Evolutionary conservation across 345 rosid species (phyloP).

Genomic region (Brassica carinata): DNA sequence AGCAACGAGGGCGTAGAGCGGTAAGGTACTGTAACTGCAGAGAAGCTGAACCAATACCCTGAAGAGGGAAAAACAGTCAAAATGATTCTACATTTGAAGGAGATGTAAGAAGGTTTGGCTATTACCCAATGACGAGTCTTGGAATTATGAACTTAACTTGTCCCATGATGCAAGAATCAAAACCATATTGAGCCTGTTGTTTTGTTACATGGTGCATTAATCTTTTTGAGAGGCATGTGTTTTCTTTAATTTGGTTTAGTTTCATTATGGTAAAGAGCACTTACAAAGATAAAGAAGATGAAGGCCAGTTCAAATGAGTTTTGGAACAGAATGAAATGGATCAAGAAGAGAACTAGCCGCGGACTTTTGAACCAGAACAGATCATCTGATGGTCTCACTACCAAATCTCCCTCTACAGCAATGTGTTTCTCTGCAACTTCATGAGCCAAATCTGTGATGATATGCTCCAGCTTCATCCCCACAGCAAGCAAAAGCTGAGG

Average conservation of each 20-base stretch:
- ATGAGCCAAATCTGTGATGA: constrained; percentile 65
- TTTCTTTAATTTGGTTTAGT: background rate
- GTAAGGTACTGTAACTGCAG: constrained; percentile 84
- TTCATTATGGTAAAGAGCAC: background rate
- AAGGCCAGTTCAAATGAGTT: constrained; percentile 88
- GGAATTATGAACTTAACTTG: constrained; percentile 57
- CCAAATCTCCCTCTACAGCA: constrained; percentile 67
- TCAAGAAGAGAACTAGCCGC: constrained; percentile 56
- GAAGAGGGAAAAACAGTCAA: background rate
- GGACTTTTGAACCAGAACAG: constrained; percentile 76
- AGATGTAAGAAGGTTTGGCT: background rate
- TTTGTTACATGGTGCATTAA: background rate
- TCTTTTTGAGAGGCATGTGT: background rate
- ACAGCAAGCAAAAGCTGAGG: constrained; percentile 72
- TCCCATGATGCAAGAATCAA: constrained; percentile 82
- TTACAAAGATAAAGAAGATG: constrained; percentile 79
- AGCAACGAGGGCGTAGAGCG: constrained; percentile 86
- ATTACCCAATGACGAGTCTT: constrained; percentile 74
- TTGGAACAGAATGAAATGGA: constrained; percentile 81
- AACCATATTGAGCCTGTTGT: constrained; percentile 66
- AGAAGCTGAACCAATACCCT: constrained; percentile 73
- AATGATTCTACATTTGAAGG: background rate
- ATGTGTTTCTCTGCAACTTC: constrained; percentile 74
- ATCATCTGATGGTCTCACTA: constrained; percentile 79
- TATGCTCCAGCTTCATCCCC: constrained; percentile 78